Evolutionary conservation across 2,329 filamentous ascomycete genomes (phyloP).

Genomic region (Dothideomycetidae sp.): DNA sequence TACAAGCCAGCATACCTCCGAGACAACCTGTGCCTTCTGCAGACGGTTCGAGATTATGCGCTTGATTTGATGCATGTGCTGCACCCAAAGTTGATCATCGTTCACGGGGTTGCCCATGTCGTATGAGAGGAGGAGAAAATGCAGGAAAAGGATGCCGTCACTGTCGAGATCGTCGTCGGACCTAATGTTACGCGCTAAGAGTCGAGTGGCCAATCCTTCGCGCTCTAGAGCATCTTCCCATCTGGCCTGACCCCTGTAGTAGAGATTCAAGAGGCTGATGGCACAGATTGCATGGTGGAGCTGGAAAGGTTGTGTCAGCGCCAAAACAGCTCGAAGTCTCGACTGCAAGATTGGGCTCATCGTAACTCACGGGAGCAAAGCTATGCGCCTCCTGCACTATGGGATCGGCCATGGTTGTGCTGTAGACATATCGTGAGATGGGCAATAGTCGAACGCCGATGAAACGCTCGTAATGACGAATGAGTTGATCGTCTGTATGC

Average conservation of each 20-base stretch:
- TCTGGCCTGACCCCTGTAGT: constrained; percentile 31
- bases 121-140: constrained; percentile 43
- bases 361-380: constrained; percentile 38
- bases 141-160: constrained; percentile 42
- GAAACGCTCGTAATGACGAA: constrained; percentile 12
- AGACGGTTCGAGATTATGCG: constrained; percentile 36
- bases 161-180: constrained; percentile 38
- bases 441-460: constrained; percentile 12
- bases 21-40: constrained; percentile 20
- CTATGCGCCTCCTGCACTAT: constrained; percentile 26
- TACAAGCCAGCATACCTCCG: constrained; percentile 36
- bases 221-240: constrained; percentile 38
- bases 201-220: constrained; percentile 37
- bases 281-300: constrained; percentile 45
- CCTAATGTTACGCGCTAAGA: constrained; percentile 25
- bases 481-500: constrained; percentile 11
- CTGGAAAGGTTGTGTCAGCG: constrained; percentile 21
- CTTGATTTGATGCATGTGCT: constrained; percentile 39
- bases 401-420: constrained; percentile 8
- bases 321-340: no score
- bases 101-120: constrained; percentile 35
- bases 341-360: no score
- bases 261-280: constrained; percentile 39
- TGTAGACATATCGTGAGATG: constrained; percentile 5
- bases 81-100: constrained; percentile 38